Conservation (phyloP, 305 asterid species). For the Fraxinus albicans region DNA sequence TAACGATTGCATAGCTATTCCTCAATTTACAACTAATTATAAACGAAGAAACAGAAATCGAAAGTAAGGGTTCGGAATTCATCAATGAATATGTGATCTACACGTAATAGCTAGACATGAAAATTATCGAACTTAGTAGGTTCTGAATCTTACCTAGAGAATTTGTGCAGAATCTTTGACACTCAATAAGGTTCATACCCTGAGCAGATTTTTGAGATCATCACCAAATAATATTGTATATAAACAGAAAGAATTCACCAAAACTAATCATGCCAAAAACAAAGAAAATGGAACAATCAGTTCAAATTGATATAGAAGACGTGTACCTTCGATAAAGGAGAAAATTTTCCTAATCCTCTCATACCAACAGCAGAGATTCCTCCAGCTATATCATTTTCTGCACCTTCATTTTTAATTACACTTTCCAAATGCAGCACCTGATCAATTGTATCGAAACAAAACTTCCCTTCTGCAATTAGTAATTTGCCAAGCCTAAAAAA, state of each 20-base stretch:
- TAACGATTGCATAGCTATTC: not conserved
- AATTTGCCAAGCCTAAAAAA: not conserved
- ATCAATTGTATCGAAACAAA: not conserved
- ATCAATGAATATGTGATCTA: not conserved
- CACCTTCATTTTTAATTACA: not conserved
- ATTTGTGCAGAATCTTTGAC: not conserved
- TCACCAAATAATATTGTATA: not conserved
- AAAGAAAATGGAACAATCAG: not conserved
- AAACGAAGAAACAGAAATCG: not conserved
- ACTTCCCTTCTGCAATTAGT: not conserved
- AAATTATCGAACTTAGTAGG: not conserved
- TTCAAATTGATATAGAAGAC: not conserved
- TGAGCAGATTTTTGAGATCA: not conserved
- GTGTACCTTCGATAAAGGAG: not conserved
- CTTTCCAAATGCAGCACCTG: not conserved
- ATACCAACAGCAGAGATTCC: not conserved
- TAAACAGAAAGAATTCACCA: not conserved
- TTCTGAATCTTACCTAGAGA: not conserved
- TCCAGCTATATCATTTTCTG: not conserved
- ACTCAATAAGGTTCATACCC: not conserved
- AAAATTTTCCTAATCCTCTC: not conserved
- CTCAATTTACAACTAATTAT: not conserved
- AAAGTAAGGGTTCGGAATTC: not conserved
- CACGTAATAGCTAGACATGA: not conserved
- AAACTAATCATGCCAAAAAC: not conserved